Base-by-base conservation (phyloP, 2,329 filamentous ascomycete species). In the Microcyclosporella mali region DNA sequence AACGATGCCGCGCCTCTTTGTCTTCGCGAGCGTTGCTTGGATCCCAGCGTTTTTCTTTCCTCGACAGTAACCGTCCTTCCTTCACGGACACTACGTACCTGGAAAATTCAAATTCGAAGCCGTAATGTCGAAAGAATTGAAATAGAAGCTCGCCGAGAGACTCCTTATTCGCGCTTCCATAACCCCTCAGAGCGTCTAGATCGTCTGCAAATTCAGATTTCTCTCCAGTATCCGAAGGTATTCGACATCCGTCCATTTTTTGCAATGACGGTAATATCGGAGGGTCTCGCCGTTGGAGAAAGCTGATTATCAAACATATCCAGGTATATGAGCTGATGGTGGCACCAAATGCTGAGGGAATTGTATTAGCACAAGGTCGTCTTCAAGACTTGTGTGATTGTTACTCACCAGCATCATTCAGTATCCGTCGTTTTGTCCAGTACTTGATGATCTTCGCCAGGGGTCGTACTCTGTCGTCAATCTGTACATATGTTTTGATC, bases 251-350 rank as follows among this genome's bases (percentile, higher is more conserved):
- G 3, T 78, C 73, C 16, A 79, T 75, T 59, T 88, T 82, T 62
- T 97, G 92, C 27, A 98, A 73, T 12, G 85, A 81, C 3, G 92
- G 92, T 16, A 98, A 68, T 41, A 98, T 79, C 0, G 90, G 85
- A 12, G 88, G 85, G 46, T 84, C 76, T 56, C 88, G 81, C 39
- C 88, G 84, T 67, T 98, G 92, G 18, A 98, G 75, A 60, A 97
- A 98, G 55, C 88, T 94, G 62, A 98, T 84, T 54, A 97, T 94
- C 74, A 98, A 80, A 66, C 92, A 98, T 62, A 97, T 97, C 92
- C 92, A 98, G 16, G 92, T 95, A 63, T 98, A 98, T 14, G 92
- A 98, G 66, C 90, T 97, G 47, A 98, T 74, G 6, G 92, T 98
- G 44, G 88, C 89, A 50, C 92, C 89, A 62, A 88, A 88, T 45